phyloP scores from a whole-genome alignment of 2,329 filamentous ascomycete genomes.

The Colletotrichum higginsianum region DNA sequence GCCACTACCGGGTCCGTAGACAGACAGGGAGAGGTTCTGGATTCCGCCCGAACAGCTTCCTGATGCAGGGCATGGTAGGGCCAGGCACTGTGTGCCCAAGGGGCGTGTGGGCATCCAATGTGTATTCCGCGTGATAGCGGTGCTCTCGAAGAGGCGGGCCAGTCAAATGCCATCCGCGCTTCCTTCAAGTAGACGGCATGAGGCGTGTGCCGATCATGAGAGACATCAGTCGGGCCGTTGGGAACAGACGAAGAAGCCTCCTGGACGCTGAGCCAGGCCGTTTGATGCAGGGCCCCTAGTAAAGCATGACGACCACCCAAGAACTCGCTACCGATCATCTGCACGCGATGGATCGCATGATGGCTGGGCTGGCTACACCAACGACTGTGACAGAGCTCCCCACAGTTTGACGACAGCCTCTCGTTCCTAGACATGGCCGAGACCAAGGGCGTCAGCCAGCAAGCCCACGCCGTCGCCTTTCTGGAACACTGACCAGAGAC shows the following conservation, averaged over 20 bases:
- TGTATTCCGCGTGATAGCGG: slow-evolving; percentile 1
- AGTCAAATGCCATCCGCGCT: background rate
- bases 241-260: background rate
- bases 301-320: slow-evolving; percentile 12
- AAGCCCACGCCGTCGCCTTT: background rate
- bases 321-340: slow-evolving; percentile 23
- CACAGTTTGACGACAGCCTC: background rate
- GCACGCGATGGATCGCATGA: background rate
- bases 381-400: slow-evolving; percentile 25
- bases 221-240: slow-evolving; percentile 8
- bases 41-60: background rate
- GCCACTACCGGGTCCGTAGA: background rate
- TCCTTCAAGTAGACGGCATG: background rate
- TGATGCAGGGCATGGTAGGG: background rate
- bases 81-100: background rate
- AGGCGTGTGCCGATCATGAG: background rate
- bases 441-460: background rate
- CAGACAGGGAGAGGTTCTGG: background rate
- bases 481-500: slow-evolving; percentile 4
- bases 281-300: slow-evolving; percentile 8
- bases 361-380: background rate
- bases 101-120: slow-evolving; percentile 4
- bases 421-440: slow-evolving; percentile 1
- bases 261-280: background rate
- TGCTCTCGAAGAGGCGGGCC: background rate